phyloP scores from a whole-genome alignment of 257 asterid genomes.

The Linderniella brevidens region DNA sequence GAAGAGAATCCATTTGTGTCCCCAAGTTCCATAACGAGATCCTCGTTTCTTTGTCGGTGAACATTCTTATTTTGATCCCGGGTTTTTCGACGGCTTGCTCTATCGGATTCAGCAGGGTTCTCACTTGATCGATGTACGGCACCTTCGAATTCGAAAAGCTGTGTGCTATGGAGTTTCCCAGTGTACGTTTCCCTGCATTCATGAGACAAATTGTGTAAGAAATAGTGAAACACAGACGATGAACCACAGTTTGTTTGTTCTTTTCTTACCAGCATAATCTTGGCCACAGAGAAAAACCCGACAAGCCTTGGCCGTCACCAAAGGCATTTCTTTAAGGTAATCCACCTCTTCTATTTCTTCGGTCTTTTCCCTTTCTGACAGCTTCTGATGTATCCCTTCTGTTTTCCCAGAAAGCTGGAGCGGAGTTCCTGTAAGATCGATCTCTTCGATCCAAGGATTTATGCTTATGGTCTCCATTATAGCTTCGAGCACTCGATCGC shows the following conservation, averaged over 20 bases:
- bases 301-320: constrained; percentile 47
- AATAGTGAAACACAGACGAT: too few relatives aligned
- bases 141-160: constrained; percentile 38
- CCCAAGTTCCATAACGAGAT: constrained; percentile 76
- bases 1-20: constrained; percentile 49
- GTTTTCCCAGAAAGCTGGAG: constrained; percentile 45
- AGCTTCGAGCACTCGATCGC: constrained; percentile 38
- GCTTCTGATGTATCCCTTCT: constrained; percentile 34
- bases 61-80: constrained; percentile 43
- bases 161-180: constrained; percentile 40
- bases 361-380: constrained; percentile 35
- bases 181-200: constrained; percentile 46
- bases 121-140: constrained; percentile 47
- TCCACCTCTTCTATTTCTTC: constrained; percentile 34
- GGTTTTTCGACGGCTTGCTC: constrained; percentile 53
- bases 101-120: constrained; percentile 56
- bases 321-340: constrained; percentile 43
- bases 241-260: too few relatives aligned
- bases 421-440: constrained; percentile 54
- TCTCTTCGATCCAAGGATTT: constrained; percentile 80
- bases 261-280: constrained; percentile 43
- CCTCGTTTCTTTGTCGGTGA: constrained; percentile 51
- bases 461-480: constrained; percentile 50
- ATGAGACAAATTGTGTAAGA: too few relatives aligned
- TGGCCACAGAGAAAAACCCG: constrained; percentile 66